Evolutionary conservation across 1,284 basidiomycete species (phyloP).

Genomic region (Exobasidium rhododendri): DNA sequence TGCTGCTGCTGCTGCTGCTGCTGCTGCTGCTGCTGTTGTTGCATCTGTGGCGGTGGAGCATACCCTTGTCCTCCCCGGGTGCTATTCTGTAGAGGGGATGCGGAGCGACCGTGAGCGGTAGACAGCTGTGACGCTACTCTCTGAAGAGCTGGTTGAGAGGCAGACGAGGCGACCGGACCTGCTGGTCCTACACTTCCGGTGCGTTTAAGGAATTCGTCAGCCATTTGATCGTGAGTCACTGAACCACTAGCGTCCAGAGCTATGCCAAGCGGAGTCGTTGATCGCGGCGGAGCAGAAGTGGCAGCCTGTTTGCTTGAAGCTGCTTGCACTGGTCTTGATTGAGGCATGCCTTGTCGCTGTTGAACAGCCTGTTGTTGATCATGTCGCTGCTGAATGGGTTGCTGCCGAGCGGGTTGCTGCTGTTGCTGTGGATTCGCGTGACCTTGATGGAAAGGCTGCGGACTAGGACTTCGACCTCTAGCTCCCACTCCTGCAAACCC

Average conservation of each 20-base stretch:
- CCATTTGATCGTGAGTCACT: slow-evolving; percentile 76
- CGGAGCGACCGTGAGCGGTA: neutral
- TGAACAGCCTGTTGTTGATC: slow-evolving; percentile 25
- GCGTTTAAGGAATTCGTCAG: slow-evolving; percentile 59
- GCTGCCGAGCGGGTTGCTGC: slow-evolving; percentile 15
- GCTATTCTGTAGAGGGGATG: neutral
- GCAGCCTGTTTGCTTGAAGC: neutral
- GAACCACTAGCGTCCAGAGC: slow-evolving; percentile 71
- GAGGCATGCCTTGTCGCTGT: slow-evolving; percentile 23
- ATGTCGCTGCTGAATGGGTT: slow-evolving; percentile 19
- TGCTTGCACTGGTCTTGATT: slow-evolving; percentile 19
- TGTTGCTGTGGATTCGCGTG: neutral
- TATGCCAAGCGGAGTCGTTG: slow-evolving; percentile 65
- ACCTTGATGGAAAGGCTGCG: slow-evolving; percentile 26
- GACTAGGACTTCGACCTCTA: slow-evolving; percentile 44
- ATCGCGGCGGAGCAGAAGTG: slow-evolving; percentile 31
- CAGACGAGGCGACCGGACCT: slow-evolving; percentile 43
- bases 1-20: slow-evolving; percentile 27
- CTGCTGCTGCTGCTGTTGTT: slow-evolving; percentile 51
- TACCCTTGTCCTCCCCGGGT: neutral
- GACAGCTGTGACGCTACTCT: neutral
- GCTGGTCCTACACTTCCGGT: slow-evolving; percentile 64
- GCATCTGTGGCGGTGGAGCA: slow-evolving; percentile 24
- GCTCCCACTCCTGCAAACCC: slow-evolving; percentile 49
- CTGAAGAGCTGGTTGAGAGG: slow-evolving; percentile 14